phyloP scores from a whole-genome alignment of 23 red algal genomes.

The Pyropia haitanensis region DNA sequence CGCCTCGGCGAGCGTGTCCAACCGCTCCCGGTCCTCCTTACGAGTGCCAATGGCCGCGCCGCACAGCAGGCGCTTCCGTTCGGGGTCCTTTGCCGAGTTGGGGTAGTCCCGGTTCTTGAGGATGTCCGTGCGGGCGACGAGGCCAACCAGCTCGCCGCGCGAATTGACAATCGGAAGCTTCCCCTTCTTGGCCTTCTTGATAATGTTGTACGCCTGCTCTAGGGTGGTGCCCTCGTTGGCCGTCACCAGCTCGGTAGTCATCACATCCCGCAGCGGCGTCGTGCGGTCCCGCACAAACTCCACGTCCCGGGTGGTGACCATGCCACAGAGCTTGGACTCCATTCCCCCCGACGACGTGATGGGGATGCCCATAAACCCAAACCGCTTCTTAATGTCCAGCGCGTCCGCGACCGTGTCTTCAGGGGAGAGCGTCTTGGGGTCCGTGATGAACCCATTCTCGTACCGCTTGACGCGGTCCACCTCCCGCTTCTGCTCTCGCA shows the following conservation, averaged over 20 bases:
- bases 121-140: slow-evolving; percentile 94
- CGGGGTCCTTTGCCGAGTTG: slow-evolving; percentile 70
- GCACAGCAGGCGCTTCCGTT: slow-evolving; percentile 72
- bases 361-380: slow-evolving; percentile 96
- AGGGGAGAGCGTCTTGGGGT: slow-evolving; percentile 88
- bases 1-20: slow-evolving; percentile 83
- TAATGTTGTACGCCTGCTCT: slow-evolving; percentile 81
- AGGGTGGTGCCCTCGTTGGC: slow-evolving; percentile 83
- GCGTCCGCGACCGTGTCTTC: slow-evolving; percentile 83
- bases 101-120: slow-evolving; percentile 90
- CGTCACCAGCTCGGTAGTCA: slow-evolving; percentile 92
- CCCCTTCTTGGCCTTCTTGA: slow-evolving; percentile 98
- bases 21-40: slow-evolving; percentile 71
- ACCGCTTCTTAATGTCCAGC: slow-evolving; percentile 82
- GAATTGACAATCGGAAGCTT: slow-evolving; percentile 94
- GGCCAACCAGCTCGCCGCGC: slow-evolving; percentile 74
- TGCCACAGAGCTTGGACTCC: slow-evolving; percentile 87
- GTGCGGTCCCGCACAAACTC: slow-evolving; percentile 87
- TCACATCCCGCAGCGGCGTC: slow-evolving; percentile 63
- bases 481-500: slow-evolving; percentile 88
- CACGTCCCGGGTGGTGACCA: slow-evolving; percentile 95
- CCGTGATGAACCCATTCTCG: slow-evolving; percentile 98
- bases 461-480: slow-evolving; percentile 97
- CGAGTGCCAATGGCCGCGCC: slow-evolving; percentile 94
- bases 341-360: slow-evolving; percentile 84